Evolutionary conservation across 192 early-diverging fungal genomes (phyloP).

Genomic region (Thamnidium elegans): DNA sequence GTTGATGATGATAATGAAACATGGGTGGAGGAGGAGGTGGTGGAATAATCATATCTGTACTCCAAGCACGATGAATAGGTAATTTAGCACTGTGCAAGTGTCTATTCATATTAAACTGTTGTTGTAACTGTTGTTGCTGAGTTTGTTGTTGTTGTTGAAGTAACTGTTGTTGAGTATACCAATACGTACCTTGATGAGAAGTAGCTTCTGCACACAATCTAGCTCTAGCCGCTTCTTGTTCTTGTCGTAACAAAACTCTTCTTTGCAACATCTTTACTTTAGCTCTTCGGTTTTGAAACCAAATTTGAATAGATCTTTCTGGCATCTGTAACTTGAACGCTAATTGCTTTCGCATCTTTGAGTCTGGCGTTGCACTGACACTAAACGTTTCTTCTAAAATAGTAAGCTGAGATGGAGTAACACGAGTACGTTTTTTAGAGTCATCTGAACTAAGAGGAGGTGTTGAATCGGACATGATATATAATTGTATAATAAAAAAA

Average conservation of each 20-base stretch:
- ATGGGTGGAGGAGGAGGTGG: neutral
- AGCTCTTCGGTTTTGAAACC: slow-evolving; percentile 82
- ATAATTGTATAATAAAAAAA: neutral
- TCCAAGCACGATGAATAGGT: slow-evolving; percentile 35
- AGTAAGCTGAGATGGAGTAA: slow-evolving; percentile 57
- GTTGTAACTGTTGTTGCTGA: neutral
- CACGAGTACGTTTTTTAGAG: slow-evolving; percentile 60
- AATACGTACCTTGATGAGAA: slow-evolving; percentile 1
- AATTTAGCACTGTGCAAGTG: slow-evolving; percentile 2
- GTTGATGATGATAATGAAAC: neutral
- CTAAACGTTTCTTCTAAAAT: slow-evolving; percentile 67
- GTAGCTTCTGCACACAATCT: slow-evolving; percentile 27
- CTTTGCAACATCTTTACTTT: slow-evolving; percentile 65
- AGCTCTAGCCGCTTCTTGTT: slow-evolving; percentile 29
- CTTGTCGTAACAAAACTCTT: slow-evolving; percentile 29
- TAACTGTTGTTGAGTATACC: neutral
- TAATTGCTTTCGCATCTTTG: slow-evolving; percentile 61
- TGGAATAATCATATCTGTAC: slow-evolving; percentile 26
- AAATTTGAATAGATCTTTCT: slow-evolving; percentile 73
- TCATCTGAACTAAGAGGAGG: slow-evolving; percentile 14
- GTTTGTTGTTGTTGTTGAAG: neutral
- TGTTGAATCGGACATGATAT: neutral
- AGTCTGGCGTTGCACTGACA: slow-evolving; percentile 61
- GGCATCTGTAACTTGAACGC: slow-evolving; percentile 67
- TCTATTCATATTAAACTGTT: neutral